These are phyloP conservation scores for Thelephora ganbajun DNA, from an alignment of 768 basidiomycete genomes.

Conservation along the genomic window DNA sequence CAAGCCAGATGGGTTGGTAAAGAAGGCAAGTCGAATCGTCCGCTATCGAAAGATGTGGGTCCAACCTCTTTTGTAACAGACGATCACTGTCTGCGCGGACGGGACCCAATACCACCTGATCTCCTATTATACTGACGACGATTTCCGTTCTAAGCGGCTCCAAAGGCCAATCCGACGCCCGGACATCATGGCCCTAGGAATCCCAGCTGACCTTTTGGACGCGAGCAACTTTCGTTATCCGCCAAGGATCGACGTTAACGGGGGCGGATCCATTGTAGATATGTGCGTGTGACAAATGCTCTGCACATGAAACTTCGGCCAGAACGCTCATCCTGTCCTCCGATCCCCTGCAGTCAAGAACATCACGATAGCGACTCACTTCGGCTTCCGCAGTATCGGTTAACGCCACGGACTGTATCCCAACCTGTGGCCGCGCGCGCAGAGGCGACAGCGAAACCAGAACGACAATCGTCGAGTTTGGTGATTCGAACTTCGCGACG, in stretches of 20 bases:
- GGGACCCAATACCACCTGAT: constrained; percentile 73
- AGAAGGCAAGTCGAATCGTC: constrained; percentile 39
- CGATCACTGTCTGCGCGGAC: constrained; percentile 73
- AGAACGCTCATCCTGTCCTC: background rate
- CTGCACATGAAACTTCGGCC: background rate
- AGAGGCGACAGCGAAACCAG: background rate
- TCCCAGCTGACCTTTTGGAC: constrained; percentile 67
- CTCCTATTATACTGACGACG: constrained; percentile 73
- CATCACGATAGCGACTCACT: background rate
- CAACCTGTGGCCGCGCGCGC: background rate
- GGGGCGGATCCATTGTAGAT: constrained; percentile 39
- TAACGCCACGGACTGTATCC: background rate
- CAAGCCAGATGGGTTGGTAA: constrained; percentile 52
- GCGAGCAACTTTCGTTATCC: constrained; percentile 75
- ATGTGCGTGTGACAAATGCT: background rate
- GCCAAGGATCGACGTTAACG: constrained; percentile 61
- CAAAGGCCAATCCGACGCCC: constrained; percentile 53
- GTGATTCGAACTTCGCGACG: background rate
- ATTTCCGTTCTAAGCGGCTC: constrained; percentile 56
- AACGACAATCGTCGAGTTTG: background rate
- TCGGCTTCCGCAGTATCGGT: background rate
- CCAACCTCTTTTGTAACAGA: constrained; percentile 27
- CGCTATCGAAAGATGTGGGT: background rate
- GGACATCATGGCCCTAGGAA: constrained; percentile 60
- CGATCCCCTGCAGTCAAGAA: background rate